Evolutionary conservation across 2,329 filamentous ascomycete species (phyloP).

Genomic region (Trematosphaeria pertusa): DNA sequence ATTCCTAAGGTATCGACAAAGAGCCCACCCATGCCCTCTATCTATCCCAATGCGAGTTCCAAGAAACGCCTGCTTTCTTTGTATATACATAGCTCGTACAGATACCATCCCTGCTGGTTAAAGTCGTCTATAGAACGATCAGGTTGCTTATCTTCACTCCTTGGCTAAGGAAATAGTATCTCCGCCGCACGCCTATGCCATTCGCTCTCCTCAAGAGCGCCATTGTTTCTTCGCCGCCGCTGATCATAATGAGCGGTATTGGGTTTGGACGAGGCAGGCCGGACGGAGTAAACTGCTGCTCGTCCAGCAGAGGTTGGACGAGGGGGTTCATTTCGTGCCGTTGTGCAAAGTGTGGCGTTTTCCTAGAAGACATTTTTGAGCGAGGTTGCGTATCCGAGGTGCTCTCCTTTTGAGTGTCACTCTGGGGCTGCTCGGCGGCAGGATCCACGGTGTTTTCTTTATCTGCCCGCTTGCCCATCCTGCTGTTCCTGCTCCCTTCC

Average conservation of each 20-base stretch:
- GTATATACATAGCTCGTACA: too few relatives aligned
- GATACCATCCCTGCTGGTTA: too few relatives aligned
- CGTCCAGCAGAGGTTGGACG: conserved; percentile 75
- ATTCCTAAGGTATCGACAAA: too few relatives aligned
- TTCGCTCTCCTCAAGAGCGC: conserved; percentile 67
- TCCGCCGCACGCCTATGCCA: conserved; percentile 75
- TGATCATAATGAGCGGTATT: conserved; percentile 82
- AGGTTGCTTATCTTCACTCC: conserved; percentile 81
- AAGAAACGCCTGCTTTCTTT: too few relatives aligned
- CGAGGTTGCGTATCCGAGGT: not conserved
- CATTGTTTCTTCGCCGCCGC: conserved; percentile 72
- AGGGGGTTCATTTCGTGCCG: conserved; percentile 35
- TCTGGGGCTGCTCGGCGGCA: conserved; percentile 3
- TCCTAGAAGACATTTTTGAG: conserved; percentile 15
- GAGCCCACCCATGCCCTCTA: too few relatives aligned
- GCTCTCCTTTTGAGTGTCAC: conserved; percentile 25
- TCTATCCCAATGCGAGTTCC: too few relatives aligned
- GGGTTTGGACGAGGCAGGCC: conserved; percentile 74
- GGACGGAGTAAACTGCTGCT: conserved; percentile 72
- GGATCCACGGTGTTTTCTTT: not conserved
- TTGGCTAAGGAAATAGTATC: conserved; percentile 82
- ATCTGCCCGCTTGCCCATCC: conserved; percentile 4
- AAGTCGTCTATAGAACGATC: conserved; percentile 70
- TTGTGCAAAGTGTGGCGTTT: conserved; percentile 30
- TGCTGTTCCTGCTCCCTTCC: not conserved